Evolutionary conservation across 176 grass and related monocot genomes (phyloP).

Genomic region (Cymbopogon citratus): DNA sequence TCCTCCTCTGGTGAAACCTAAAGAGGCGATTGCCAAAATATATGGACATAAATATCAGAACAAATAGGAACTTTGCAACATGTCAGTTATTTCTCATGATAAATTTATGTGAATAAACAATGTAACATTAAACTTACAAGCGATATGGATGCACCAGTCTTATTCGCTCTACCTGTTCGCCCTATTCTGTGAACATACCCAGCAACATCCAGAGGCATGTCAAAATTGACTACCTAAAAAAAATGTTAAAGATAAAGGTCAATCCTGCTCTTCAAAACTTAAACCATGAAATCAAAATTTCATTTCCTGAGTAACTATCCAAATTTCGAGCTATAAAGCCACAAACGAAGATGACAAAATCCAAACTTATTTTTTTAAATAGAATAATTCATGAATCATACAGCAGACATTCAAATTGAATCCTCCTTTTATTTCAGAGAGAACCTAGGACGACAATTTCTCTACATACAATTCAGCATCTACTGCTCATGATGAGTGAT

Average conservation of each 20-base stretch:
- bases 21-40: constrained; percentile 22
- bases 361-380: constrained; percentile 1
- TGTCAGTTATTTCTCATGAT: neutral
- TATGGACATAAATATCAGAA: constrained; percentile 13
- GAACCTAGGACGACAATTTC: neutral
- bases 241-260: constrained; percentile 4
- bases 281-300: neutral
- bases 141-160: constrained; percentile 72
- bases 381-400: neutral
- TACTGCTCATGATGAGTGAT: neutral
- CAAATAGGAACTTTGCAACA: neutral
- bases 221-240: constrained; percentile 87
- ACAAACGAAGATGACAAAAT: neutral
- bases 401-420: neutral
- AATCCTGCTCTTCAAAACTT: constrained; percentile 10
- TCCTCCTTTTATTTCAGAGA: neutral
- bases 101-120: constrained; percentile 9
- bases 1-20: constrained; percentile 65
- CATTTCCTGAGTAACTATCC: neutral
- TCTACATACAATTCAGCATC: neutral
- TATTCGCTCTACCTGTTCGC: constrained; percentile 82
- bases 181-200: constrained; percentile 96
- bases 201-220: constrained; percentile 69
- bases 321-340: neutral
- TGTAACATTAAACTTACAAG: constrained; percentile 62